phyloP scores from a whole-genome alignment of 768 basidiomycete genomes.

The Phylloporus arenicola region DNA sequence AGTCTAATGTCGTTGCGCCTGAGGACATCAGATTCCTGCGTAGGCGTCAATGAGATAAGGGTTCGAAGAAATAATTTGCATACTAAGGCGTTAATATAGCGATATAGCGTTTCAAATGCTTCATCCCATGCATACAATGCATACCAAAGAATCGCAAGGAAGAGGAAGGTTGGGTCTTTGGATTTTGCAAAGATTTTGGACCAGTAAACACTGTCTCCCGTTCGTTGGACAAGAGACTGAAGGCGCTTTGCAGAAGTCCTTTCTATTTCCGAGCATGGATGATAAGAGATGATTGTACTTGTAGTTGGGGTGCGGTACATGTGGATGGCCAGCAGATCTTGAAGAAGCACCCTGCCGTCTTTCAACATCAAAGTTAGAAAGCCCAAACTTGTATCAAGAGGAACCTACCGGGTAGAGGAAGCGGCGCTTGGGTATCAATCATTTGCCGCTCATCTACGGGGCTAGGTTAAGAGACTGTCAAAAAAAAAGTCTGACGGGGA shows the following conservation, averaged over 20 bases:
- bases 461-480: not conserved
- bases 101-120: slow-evolving; percentile 46
- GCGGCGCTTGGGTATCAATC: slow-evolving; percentile 51
- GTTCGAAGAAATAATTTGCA: slow-evolving; percentile 2
- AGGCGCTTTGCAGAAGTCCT: slow-evolving; percentile 28
- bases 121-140: slow-evolving; percentile 61
- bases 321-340: slow-evolving; percentile 52
- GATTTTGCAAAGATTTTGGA: slow-evolving; percentile 22
- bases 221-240: slow-evolving; percentile 25
- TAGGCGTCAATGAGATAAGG: not conserved
- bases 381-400: not conserved
- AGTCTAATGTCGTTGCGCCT: slow-evolving; percentile 36
- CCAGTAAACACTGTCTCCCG: slow-evolving; percentile 33
- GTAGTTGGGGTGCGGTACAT: slow-evolving; percentile 36
- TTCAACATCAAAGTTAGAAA: not conserved
- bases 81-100: slow-evolving; percentile 47
- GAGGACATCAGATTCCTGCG: slow-evolving; percentile 45
- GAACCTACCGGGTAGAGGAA: slow-evolving; percentile 33
- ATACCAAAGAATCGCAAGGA: slow-evolving; percentile 53
- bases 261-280: slow-evolving; percentile 21
- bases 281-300: slow-evolving; percentile 28
- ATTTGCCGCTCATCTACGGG: slow-evolving; percentile 20
- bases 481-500: not conserved
- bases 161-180: slow-evolving; percentile 51
- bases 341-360: slow-evolving; percentile 22